Evolutionary conservation across 768 basidiomycete genomes (phyloP).

Genomic region (Neoboletus brunneissimus): DNA sequence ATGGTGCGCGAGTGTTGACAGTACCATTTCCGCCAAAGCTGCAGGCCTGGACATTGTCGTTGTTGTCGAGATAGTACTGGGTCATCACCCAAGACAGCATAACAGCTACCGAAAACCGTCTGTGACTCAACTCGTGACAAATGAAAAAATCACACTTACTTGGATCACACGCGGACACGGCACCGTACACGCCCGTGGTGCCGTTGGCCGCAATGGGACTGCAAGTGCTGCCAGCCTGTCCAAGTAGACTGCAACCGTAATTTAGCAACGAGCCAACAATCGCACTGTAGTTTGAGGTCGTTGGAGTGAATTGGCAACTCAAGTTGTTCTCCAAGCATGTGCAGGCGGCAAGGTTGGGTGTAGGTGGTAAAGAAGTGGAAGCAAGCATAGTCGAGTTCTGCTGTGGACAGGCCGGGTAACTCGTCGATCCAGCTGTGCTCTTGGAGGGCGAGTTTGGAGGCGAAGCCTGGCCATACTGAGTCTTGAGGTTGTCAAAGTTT

Average conservation of each 20-base stretch:
- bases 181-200: constrained; percentile 70
- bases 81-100: constrained; percentile 84
- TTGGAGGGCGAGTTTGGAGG: constrained; percentile 63
- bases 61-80: constrained; percentile 65
- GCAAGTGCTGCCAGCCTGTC: constrained; percentile 59
- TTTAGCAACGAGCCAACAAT: constrained; percentile 62
- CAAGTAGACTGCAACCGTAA: constrained; percentile 66
- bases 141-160: constrained; percentile 41
- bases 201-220: constrained; percentile 71
- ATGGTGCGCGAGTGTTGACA: constrained; percentile 54
- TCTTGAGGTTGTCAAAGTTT: constrained; percentile 66
- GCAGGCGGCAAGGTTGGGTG: constrained; percentile 81
- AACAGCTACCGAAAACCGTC: constrained; percentile 45
- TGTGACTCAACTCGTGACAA: not conserved
- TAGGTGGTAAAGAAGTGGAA: constrained; percentile 71
- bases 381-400: constrained; percentile 60
- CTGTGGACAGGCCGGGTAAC: constrained; percentile 61
- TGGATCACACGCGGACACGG: constrained; percentile 75
- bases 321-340: constrained; percentile 66
- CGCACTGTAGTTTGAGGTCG: constrained; percentile 55
- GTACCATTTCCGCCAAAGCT: constrained; percentile 85
- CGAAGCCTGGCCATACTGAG: constrained; percentile 57
- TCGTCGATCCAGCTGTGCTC: constrained; percentile 47
- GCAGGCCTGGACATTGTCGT: constrained; percentile 60
- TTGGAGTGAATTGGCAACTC: constrained; percentile 70